Conservation (phyloP, 495 filamentous ascomycete genomes). For the Daldinia bambusicola region DNA sequence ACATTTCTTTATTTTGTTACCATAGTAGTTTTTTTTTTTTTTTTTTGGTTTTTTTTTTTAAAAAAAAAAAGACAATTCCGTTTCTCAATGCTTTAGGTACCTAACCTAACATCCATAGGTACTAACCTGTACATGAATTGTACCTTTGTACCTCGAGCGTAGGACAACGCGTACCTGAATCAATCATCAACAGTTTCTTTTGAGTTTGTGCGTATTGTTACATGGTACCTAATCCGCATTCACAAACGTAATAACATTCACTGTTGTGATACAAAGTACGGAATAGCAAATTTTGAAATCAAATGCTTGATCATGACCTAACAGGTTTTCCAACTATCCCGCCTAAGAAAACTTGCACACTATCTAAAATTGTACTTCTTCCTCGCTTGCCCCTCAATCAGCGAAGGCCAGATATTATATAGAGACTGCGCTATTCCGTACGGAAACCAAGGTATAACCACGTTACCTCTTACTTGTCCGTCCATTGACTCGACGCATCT, state of each 20-base stretch:
- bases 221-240: no score
- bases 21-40: no score
- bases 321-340: no score
- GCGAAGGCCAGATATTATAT: conserved; percentile 46
- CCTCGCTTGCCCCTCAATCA: conserved; percentile 46
- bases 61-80: no score
- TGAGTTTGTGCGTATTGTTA: neutral
- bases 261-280: no score
- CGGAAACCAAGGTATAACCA: conserved; percentile 46
- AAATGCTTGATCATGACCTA: no score
- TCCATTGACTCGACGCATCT: conserved; percentile 44
- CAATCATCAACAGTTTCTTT: neutral
- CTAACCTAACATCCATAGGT: no score
- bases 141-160: neutral
- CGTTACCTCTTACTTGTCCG: conserved; percentile 34
- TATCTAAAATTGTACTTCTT: conserved; percentile 46
- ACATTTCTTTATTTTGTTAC: neutral
- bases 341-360: no score
- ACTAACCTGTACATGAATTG: no score
- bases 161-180: no score
- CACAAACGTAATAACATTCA: no score
- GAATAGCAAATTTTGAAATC: no score
- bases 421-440: conserved; percentile 46
- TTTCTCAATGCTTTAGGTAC: neutral
- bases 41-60: conserved; percentile 1